Evolutionary conservation across 2,329 filamentous ascomycete genomes (phyloP).

Genomic region (Sclerotinia subarctica): DNA sequence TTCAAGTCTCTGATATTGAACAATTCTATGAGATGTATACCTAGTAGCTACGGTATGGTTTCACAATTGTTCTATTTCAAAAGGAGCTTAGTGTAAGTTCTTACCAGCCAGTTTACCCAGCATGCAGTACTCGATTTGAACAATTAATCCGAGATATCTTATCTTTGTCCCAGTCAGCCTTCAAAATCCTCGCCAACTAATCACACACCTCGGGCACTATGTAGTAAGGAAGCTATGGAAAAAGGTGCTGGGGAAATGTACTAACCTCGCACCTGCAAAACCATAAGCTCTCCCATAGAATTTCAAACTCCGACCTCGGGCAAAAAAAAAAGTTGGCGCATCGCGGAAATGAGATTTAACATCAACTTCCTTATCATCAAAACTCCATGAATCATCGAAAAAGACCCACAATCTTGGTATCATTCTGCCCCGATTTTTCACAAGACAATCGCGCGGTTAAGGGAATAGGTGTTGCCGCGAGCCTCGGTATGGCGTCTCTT

Average conservation of each 20-base stretch:
- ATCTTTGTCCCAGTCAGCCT: neutral
- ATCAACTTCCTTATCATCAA: conserved; percentile 15
- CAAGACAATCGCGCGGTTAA: conserved; percentile 25
- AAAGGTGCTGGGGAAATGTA: too few species aligned
- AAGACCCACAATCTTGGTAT: conserved; percentile 23
- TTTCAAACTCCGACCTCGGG: neutral
- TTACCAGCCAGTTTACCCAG: too few species aligned
- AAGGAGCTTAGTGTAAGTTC: too few species aligned
- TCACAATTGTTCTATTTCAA: too few species aligned
- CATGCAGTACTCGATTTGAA: neutral
- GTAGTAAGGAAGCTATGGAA: neutral
- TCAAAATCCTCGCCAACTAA: neutral
- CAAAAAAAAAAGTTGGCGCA: neutral
- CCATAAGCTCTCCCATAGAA: neutral
- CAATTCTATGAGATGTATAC: too few species aligned
- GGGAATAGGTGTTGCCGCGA: conserved; percentile 22
- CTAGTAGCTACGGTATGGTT: too few species aligned
- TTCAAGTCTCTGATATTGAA: too few species aligned
- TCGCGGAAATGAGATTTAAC: neutral
- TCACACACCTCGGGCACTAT: neutral
- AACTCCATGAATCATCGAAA: conserved; percentile 25
- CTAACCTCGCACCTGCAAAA: neutral
- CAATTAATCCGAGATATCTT: neutral
- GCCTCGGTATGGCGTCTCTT: conserved; percentile 30
- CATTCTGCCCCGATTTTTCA: conserved; percentile 9